Conservation (phyloP, 208 protist species). For the Acanthamoeba culbertsoni region DNA sequence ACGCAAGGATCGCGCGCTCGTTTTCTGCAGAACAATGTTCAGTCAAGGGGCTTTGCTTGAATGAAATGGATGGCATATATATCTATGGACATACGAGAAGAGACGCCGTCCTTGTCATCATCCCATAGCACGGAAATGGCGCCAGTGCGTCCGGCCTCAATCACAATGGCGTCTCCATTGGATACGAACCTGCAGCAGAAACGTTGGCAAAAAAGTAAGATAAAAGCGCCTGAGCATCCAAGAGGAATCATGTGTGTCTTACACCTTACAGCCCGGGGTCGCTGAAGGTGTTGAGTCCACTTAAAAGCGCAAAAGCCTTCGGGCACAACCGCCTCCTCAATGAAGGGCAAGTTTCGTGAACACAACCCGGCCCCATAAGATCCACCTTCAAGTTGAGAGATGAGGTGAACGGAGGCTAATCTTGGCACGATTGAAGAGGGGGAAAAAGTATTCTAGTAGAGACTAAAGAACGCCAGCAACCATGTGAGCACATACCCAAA, state of each 20-base stretch:
- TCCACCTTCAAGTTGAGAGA: no score
- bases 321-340: background rate
- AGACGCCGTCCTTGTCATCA: background rate
- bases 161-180: background rate
- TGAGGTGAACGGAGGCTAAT: no score
- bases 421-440: background rate
- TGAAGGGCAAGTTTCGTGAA: background rate
- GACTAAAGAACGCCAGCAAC: background rate
- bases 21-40: background rate
- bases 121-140: background rate
- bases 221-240: background rate
- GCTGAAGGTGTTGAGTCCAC: background rate
- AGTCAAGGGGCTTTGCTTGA: background rate
- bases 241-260: background rate
- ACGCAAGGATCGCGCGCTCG: background rate
- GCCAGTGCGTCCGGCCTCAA: background rate
- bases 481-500: background rate
- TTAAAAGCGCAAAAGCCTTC: background rate
- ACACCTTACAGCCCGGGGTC: background rate
- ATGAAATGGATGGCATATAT: no score
- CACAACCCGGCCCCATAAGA: background rate
- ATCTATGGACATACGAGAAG: background rate
- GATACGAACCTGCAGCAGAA: background rate
- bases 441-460: no score
- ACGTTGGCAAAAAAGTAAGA: no score